These are phyloP conservation scores for Ogataea dorogensis DNA, from an alignment of 805 yeast species.

Conservation along the genomic window DNA sequence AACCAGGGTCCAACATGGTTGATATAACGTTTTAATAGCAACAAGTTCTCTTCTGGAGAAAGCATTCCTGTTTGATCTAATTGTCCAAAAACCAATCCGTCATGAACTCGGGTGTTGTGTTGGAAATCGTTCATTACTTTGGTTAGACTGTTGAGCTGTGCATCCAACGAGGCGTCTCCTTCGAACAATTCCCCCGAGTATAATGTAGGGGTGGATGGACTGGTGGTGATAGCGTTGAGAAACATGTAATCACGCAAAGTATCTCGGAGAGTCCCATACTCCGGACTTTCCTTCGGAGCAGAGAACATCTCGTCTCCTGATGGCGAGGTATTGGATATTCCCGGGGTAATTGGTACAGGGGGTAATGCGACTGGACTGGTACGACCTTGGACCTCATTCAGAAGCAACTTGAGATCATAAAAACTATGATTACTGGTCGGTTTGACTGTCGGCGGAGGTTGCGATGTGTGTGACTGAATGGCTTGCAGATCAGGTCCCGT, in stretches of 20 bases:
- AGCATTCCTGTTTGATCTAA: constrained; percentile 26
- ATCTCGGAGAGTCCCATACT: constrained; percentile 25
- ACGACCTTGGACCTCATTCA: constrained; percentile 13
- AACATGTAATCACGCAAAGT: constrained; percentile 41
- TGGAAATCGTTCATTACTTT: constrained; percentile 17
- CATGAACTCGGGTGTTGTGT: constrained; percentile 8
- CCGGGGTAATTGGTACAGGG: constrained; percentile 10
- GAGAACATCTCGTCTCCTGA: no score
- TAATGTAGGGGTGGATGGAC: constrained; percentile 15
- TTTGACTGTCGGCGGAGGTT: constrained; percentile 1
- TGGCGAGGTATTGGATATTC: constrained; percentile 6
- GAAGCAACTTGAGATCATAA: constrained; percentile 13
- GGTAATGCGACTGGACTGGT: constrained; percentile 2
- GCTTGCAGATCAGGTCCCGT: constrained; percentile 1
- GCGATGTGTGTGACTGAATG: background rate
- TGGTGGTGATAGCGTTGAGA: constrained; percentile 33
- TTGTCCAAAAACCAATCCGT: constrained; percentile 9
- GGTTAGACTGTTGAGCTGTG: constrained; percentile 14
- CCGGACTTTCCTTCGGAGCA: constrained; percentile 17
- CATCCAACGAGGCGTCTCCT: constrained; percentile 12
- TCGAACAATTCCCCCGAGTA: constrained; percentile 6
- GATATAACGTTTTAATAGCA: constrained; percentile 20
- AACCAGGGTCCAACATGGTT: constrained; percentile 25
- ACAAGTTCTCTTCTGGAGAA: constrained; percentile 24
- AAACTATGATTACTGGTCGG: constrained; percentile 5